phyloP scores from a whole-genome alignment of 306 rosid species.

The Comarum palustre region DNA sequence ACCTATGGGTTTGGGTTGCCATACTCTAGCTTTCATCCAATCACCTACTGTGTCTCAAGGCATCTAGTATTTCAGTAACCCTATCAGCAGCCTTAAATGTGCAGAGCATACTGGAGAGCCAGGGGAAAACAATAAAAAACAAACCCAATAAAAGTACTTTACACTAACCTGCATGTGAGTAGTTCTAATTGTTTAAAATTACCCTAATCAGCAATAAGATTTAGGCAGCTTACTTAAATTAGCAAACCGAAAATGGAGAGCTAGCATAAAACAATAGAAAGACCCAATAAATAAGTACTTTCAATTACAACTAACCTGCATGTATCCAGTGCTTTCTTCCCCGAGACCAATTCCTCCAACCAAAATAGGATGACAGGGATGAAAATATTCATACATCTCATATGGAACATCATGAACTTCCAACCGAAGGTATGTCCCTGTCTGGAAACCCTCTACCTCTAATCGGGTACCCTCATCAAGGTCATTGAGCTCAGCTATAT shows the following conservation, averaged over 20 bases:
- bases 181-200: not conserved
- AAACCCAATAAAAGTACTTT: not conserved
- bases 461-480: conserved; percentile 76
- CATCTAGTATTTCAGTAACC: not conserved
- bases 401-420: conserved; percentile 81
- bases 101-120: not conserved
- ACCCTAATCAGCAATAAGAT: not conserved
- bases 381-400: conserved; percentile 85
- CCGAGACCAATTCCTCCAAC: conserved; percentile 89
- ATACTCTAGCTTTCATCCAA: not conserved
- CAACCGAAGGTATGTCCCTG: conserved; percentile 83
- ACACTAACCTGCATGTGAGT: not conserved
- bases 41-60: not conserved
- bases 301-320: conserved; percentile 61
- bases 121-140: not conserved
- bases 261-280: not conserved
- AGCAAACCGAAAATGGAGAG: not conserved
- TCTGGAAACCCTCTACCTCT: conserved; percentile 76
- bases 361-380: conserved; percentile 83
- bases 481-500: conserved; percentile 78
- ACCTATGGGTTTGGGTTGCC: not conserved
- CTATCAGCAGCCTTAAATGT: not conserved
- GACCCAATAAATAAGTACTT: conserved; percentile 1
- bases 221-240: not conserved
- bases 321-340: conserved; percentile 84